A percentile compares a stretch with the other conserved stretches of the same genome.
phyloP scores from a whole-genome alignment of 2,329 filamentous ascomycete species.

The Clonostachys rhizophaga region DNA sequence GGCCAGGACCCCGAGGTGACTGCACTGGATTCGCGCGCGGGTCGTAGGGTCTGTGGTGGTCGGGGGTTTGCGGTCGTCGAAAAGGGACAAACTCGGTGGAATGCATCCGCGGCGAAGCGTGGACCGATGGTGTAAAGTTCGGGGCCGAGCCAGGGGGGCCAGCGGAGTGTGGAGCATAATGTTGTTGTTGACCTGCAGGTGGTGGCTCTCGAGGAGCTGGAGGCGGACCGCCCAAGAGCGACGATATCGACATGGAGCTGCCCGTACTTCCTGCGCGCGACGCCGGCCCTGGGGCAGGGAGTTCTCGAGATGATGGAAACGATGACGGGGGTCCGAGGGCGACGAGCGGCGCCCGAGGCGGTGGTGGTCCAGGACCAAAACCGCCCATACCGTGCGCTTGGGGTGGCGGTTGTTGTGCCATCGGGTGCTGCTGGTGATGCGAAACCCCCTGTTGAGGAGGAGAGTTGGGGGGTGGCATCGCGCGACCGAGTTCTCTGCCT shows the following conservation, averaged over 20 bases:
- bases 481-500: slow-evolving; percentile 21
- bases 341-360: slow-evolving; percentile 36
- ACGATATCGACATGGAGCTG: slow-evolving; percentile 58
- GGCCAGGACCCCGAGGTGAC: slow-evolving; percentile 35
- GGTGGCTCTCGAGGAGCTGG: slow-evolving; percentile 33
- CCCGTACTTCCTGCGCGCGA: slow-evolving; percentile 37
- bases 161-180: slow-evolving; percentile 36
- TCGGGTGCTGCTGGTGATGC: slow-evolving; percentile 20
- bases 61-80: slow-evolving; percentile 69
- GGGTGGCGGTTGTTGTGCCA: slow-evolving; percentile 15
- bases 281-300: slow-evolving; percentile 46
- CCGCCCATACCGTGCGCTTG: slow-evolving; percentile 23
- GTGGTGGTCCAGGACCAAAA: slow-evolving; percentile 40
- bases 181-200: slow-evolving; percentile 8
- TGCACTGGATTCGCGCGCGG: slow-evolving; percentile 36
- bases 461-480: slow-evolving; percentile 41
- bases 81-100: slow-evolving; percentile 57
- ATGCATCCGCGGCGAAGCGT: slow-evolving; percentile 49
- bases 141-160: slow-evolving; percentile 34
- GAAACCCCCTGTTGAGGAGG: slow-evolving; percentile 30
- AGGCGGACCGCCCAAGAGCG: slow-evolving; percentile 51
- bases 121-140: slow-evolving; percentile 40
- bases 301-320: slow-evolving; percentile 41
- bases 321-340: slow-evolving; percentile 36
- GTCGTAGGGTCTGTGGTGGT: slow-evolving; percentile 54